Evolutionary conservation across 805 yeast genomes (phyloP), one percentile per base, ranked within the genome.

Genomic region (Metschnikowia kunwiensis): DNA sequence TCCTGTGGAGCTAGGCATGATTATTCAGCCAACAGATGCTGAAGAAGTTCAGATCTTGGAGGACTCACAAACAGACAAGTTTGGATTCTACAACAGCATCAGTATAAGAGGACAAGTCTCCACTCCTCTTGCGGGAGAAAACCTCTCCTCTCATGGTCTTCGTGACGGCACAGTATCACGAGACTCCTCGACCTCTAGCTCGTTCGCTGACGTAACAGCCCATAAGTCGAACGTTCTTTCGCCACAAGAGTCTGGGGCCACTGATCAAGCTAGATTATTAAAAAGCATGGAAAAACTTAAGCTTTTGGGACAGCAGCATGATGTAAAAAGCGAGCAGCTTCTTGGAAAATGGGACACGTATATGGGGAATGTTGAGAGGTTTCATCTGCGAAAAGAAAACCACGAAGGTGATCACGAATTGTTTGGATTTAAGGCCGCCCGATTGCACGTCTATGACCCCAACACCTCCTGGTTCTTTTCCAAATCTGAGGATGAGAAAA

Each of bases 11-110:
- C 57, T 74, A 51, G 72, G 68, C 16, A 54, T 50, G 23, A 48
- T 59, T 1, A 42, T 36, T 5, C 19, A 23, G 5, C 31, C 30
- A 5, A 28, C 26, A 5, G 40, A 24, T 21, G 28, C 18, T 2
- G 33, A 27, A 25, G 25, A 34, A 7, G 28, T 33, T n/a, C 16
- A 49, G 43, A 24, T 54, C 54, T 6, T 30, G 5, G 11, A 13
- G 3, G 30, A 57, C 50, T 17, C 58, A 9, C 51, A 63, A 23
- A 61, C 75, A 9, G 80, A 75, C 50, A 58, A 68, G 43, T 74
- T 65, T 51, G 80, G 80, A 1, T 75, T 75, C 46, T 57, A 74
- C 21, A 25, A n/a, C n/a, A n/a, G n/a, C n/a, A n/a, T n/a, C n/a
- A n/a, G n/a, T n/a, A n/a, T n/a, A n/a, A n/a, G n/a, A n/a, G n/a